Conservation (phyloP, 1,139 yeast genomes). For the Candida smagusa region DNA sequence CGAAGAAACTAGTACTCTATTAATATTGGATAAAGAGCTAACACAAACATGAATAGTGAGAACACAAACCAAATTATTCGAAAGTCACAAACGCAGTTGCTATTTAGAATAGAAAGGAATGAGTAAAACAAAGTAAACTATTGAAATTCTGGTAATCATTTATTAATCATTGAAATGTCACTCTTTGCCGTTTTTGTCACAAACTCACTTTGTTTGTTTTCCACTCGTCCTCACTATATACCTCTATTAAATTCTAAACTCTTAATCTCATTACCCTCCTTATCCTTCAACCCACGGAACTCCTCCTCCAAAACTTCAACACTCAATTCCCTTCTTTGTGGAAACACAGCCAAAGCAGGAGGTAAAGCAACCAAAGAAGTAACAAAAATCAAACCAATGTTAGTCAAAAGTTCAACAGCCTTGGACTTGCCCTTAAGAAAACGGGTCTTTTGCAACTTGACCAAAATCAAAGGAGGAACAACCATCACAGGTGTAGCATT, state of each 20-base stretch:
- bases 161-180: too few relatives aligned
- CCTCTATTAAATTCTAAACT: conserved; percentile 89
- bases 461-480: conserved; percentile 81
- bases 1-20: too few relatives aligned
- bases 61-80: too few relatives aligned
- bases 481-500: conserved; percentile 98
- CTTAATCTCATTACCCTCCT: conserved; percentile 56
- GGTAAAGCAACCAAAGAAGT: conserved; percentile 89
- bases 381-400: conserved; percentile 77
- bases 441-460: conserved; percentile 64
- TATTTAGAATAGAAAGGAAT: too few relatives aligned
- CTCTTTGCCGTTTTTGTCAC: too few relatives aligned
- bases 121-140: too few relatives aligned
- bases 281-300: conserved; percentile 59
- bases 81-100: too few relatives aligned
- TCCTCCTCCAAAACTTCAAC: conserved; percentile 60
- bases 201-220: not conserved
- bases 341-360: conserved; percentile 92
- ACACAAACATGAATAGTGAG: too few relatives aligned
- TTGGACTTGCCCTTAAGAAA: conserved; percentile 64
- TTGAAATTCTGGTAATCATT: too few relatives aligned
- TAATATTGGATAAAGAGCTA: too few relatives aligned
- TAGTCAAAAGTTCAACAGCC: conserved; percentile 63
- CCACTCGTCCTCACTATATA: too few relatives aligned
- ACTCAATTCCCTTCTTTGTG: conserved; percentile 69